phyloP scores from a whole-genome alignment of 2,329 filamentous ascomycete genomes.

The Neonectria ditissima region DNA sequence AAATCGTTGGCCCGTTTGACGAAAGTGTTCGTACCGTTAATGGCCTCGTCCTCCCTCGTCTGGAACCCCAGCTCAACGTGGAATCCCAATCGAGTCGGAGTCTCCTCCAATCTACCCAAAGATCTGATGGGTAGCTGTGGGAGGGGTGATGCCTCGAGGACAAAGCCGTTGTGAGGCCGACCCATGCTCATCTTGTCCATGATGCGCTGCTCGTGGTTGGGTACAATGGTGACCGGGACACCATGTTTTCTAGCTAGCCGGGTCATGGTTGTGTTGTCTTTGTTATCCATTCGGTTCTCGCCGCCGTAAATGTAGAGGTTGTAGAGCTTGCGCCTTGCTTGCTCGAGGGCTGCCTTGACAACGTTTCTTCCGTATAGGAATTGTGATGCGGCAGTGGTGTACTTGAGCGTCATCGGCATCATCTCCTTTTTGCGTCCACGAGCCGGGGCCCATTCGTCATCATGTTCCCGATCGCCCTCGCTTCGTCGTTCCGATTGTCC shows the following conservation, averaged over 20 bases:
- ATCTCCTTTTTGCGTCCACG: conserved; percentile 46
- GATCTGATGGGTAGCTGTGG: conserved; percentile 75
- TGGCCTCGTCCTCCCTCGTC: conserved; percentile 75
- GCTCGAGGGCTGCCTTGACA: conserved; percentile 81
- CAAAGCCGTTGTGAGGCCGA: conserved; percentile 88
- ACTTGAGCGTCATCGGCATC: conserved; percentile 56
- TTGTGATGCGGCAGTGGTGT: conserved; percentile 88
- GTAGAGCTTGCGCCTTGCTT: conserved; percentile 78
- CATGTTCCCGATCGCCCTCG: background rate
- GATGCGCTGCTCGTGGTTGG: conserved; percentile 71
- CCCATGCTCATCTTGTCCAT: conserved; percentile 87
- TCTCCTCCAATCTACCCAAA: conserved; percentile 63
- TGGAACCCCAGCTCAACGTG: conserved; percentile 73
- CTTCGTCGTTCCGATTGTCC: conserved; percentile 6
- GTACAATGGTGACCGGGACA: conserved; percentile 69
- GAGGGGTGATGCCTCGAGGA: conserved; percentile 88
- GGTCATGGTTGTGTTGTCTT: conserved; percentile 58
- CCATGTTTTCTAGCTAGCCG: conserved; percentile 60
- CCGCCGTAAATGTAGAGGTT: conserved; percentile 82
- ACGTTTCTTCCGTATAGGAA: conserved; percentile 90
- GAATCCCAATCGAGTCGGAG: conserved; percentile 63
- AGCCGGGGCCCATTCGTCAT: conserved; percentile 1
- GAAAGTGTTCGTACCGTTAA: conserved; percentile 77
- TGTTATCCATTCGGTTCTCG: conserved; percentile 63
- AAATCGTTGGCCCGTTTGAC: conserved; percentile 46